These are phyloP conservation scores for Panaeolus cyanescens DNA, from an alignment of 768 basidiomycete genomes.

Conservation along the genomic window DNA sequence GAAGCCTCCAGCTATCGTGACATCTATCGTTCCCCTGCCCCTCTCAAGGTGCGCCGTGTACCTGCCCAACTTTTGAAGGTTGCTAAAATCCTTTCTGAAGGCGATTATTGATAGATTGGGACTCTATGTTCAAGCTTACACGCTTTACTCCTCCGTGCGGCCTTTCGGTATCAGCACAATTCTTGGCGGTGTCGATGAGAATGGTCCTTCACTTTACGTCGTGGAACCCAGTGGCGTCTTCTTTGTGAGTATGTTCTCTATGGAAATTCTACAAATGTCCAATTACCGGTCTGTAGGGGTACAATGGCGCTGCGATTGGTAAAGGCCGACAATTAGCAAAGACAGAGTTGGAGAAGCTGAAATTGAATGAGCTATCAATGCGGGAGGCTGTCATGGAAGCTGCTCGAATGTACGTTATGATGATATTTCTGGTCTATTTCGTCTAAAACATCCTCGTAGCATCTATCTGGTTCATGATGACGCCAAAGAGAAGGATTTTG, in stretches of 20 bases:
- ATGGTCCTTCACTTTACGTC: conserved; percentile 84
- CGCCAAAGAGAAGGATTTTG: conserved; percentile 97
- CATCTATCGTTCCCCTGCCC: conserved; percentile 68
- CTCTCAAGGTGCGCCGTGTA: conserved; percentile 66
- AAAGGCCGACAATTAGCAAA: conserved; percentile 98
- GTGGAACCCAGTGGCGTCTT: conserved; percentile 95
- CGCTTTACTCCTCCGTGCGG: conserved; percentile 95
- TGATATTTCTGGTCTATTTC: background rate
- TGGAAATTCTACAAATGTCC: background rate
- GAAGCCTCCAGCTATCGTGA: conserved; percentile 80
- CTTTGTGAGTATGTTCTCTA: conserved; percentile 57
- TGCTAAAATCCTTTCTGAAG: conserved; percentile 19
- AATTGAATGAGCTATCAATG: conserved; percentile 75
- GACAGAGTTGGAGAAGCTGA: conserved; percentile 97
- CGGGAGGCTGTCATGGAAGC: conserved; percentile 91
- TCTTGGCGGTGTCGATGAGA: conserved; percentile 85
- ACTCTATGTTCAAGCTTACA: conserved; percentile 93
- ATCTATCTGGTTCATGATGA: conserved; percentile 98
- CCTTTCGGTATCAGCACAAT: conserved; percentile 97
- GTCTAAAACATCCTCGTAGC: conserved; percentile 40
- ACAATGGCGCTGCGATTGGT: conserved; percentile 94
- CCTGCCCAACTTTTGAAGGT: background rate
- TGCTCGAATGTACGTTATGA: conserved; percentile 81
- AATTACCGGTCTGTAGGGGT: conserved; percentile 59
- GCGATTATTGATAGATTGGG: conserved; percentile 72